Evolutionary conservation across 2,329 filamentous ascomycete species (phyloP), one percentile per base, ranked within the genome.

Genomic region (Stachybotrys chartarum): DNA sequence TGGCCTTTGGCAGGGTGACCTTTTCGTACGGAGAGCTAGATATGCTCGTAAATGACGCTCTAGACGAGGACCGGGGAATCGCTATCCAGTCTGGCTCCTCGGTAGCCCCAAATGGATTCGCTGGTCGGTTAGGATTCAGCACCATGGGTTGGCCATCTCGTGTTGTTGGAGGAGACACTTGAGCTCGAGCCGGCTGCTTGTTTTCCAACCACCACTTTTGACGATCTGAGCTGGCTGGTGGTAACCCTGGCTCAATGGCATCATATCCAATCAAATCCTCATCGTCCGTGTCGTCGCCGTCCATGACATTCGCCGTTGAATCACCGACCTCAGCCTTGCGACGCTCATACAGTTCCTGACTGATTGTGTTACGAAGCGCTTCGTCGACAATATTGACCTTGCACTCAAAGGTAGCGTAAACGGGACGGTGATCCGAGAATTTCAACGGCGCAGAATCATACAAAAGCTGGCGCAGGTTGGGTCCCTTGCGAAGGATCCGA

Each of bases 371-470:
- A 61, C 90, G 91, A 54, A 80, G 75, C 30, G 72, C 73, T 67
- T 96, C 90, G 61, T 99, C 83, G 11, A 97, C 76, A 49, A 94
- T 85, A 60, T 79, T 92, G 53, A 97, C 87, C 1, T 80, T 83
- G 70, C 92, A 95, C 61, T 91, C 83, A 66, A 99, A 99, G 0
- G 85, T 84, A 12, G 91, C 92, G 71, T 90, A 97, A 0, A 99
- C 93, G 2, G 94, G 94, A n/a, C 92, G 83, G 70, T 99, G 94
- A 66, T 99, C 94, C 0, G 94, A 99, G 68, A 97, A 96, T 12
- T 81, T 83, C 42, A 99, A 77, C 32, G 90, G 86, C 4, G 92
- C 91, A 54, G 83, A 87, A 64, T 90, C 83, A 71, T 99, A 99
- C 35, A 88, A 81, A 11, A 88, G 77, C 68, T 97, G 94, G 47